Conservation (phyloP, 208 protist genomes). For the Leishmania aethiopica region DNA sequence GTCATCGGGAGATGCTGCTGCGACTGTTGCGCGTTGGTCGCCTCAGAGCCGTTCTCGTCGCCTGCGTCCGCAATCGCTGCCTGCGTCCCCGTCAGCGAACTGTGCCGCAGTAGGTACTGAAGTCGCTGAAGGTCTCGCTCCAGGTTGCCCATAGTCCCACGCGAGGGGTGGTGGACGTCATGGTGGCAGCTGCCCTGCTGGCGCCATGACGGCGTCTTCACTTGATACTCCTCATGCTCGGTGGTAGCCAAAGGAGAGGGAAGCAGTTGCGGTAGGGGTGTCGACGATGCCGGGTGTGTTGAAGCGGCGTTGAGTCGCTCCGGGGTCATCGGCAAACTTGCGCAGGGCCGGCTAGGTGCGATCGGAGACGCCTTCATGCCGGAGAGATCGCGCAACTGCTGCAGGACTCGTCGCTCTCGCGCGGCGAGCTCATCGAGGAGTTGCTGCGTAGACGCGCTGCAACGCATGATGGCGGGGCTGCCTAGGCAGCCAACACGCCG, state of each 20-base stretch:
- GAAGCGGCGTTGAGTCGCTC: not conserved
- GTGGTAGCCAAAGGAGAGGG: not conserved
- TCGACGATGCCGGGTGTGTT: not conserved
- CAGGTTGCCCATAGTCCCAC: constrained; percentile 2
- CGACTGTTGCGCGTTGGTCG: not conserved
- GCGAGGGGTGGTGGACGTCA: not conserved
- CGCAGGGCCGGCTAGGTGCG: constrained; percentile 16
- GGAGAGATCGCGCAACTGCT: constrained; percentile 32
- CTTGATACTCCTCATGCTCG: not conserved
- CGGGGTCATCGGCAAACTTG: constrained; percentile 25
- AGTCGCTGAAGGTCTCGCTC: constrained; percentile 25
- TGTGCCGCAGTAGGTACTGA: constrained; percentile 22
- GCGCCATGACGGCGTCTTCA: not conserved
- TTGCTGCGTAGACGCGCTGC: constrained; percentile 18
- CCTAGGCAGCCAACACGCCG: not conserved
- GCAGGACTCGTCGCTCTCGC: constrained; percentile 23
- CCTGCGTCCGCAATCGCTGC: not conserved
- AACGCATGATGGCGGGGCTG: not conserved
- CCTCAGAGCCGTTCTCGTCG: not conserved
- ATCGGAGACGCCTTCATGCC: constrained; percentile 28
- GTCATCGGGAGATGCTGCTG: not conserved
- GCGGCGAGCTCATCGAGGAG: constrained; percentile 29
- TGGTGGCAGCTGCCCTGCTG: not conserved
- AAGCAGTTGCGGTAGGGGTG: not conserved
- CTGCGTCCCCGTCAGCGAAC: not conserved